These are phyloP conservation scores for Tuber calosporum DNA, from an alignment of 495 filamentous ascomycete genomes.

Conservation along the genomic window DNA sequence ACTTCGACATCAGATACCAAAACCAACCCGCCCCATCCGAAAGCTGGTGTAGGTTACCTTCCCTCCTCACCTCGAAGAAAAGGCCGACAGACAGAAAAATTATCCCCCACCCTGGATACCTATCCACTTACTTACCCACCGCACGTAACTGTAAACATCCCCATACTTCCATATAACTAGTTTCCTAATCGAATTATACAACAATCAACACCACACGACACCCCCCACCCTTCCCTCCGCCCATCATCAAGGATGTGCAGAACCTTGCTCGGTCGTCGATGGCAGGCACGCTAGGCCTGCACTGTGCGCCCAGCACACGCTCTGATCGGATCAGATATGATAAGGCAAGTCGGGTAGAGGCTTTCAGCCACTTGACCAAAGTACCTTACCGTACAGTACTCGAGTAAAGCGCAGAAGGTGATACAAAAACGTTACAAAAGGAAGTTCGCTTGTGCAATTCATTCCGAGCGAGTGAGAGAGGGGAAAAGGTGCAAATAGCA, in stretches of 20 bases:
- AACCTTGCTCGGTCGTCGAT: neutral
- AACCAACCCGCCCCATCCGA: neutral
- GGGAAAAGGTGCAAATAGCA: neutral
- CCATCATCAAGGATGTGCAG: neutral
- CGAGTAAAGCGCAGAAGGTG: neutral
- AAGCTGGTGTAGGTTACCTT: neutral
- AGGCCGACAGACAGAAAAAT: neutral
- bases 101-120: neutral
- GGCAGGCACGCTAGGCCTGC: neutral
- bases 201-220: neutral
- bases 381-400: no score
- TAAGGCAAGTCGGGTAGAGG: neutral
- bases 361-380: no score
- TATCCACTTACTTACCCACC: neutral
- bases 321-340: slow-evolving; percentile 1
- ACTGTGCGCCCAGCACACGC: neutral
- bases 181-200: slow-evolving; percentile 5
- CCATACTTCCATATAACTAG: neutral
- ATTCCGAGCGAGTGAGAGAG: neutral
- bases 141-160: neutral
- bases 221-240: neutral
- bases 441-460: neutral
- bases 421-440: neutral
- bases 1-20: neutral
- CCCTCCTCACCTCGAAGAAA: neutral